A percentile compares a stretch with the other conserved stretches of the same genome.
Evolutionary conservation across 495 filamentous ascomycete species (phyloP).

Genomic region (Penicillium crystallinum): DNA sequence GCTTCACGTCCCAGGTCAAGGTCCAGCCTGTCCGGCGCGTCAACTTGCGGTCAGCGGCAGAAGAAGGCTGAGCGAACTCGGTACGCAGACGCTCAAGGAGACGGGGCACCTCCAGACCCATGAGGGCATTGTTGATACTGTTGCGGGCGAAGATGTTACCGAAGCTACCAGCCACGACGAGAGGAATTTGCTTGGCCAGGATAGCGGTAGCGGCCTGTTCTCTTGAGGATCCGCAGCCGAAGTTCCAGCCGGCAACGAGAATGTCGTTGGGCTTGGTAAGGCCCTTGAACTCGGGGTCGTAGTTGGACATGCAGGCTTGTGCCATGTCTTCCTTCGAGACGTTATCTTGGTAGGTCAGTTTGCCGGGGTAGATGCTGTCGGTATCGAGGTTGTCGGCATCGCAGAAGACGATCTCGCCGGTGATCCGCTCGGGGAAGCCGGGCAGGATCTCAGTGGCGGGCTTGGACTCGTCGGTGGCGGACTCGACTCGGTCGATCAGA

Average conservation of each 20-base stretch:
- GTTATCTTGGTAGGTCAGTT: slow-evolving; percentile 87
- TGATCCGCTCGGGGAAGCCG: slow-evolving; percentile 48
- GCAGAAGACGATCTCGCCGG: slow-evolving; percentile 51
- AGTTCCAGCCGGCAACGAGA: slow-evolving; percentile 84
- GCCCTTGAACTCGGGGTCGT: slow-evolving; percentile 62
- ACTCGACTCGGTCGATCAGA: slow-evolving; percentile 23
- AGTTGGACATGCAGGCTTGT: slow-evolving; percentile 87
- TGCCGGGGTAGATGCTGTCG: slow-evolving; percentile 78
- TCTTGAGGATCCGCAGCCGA: slow-evolving; percentile 75
- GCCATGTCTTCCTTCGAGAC: slow-evolving; percentile 75
- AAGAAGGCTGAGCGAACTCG: slow-evolving; percentile 37
- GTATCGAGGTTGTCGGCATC: slow-evolving; percentile 51
- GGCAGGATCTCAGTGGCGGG: slow-evolving; percentile 41
- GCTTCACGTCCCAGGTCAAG: slow-evolving; percentile 75
- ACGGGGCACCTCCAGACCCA: slow-evolving; percentile 75
- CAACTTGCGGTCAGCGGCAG: slow-evolving; percentile 38
- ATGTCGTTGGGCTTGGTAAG: slow-evolving; percentile 66
- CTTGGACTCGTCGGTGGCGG: slow-evolving; percentile 19
- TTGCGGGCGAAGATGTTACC: slow-evolving; percentile 87
- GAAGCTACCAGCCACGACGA: slow-evolving; percentile 82
- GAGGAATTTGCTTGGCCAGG: slow-evolving; percentile 74
- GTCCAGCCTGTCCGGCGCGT: slow-evolving; percentile 88
- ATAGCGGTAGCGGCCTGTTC: slow-evolving; percentile 92
- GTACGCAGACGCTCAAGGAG: slow-evolving; percentile 66
- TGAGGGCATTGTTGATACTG: slow-evolving; percentile 87